A percentile compares a stretch with the other conserved stretches of the same genome.
Conservation (phyloP, 768 basidiomycete species). For the Lactarius quietus region DNA sequence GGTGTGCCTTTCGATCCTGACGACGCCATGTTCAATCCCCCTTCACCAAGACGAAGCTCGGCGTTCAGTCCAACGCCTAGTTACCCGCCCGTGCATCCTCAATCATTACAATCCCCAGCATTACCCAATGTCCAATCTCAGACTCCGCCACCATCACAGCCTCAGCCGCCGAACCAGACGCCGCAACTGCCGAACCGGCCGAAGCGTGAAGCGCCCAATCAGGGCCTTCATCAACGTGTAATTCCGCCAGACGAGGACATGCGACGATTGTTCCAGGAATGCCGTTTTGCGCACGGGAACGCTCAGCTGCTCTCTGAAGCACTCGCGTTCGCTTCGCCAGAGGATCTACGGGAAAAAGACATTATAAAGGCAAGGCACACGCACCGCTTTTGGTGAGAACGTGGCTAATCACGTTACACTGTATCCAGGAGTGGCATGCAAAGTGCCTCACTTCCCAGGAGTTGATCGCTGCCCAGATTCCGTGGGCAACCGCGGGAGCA, state of each 20-base stretch:
- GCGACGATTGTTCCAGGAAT: conserved; percentile 77
- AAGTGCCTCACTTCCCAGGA: conserved; percentile 83
- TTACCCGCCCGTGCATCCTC: conserved; percentile 19
- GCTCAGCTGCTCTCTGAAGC: conserved; percentile 71
- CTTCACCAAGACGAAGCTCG: conserved; percentile 41
- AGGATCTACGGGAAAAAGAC: conserved; percentile 56
- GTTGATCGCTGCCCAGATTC: conserved; percentile 80
- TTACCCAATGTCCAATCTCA: conserved; percentile 5
- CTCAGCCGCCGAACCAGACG: conserved; percentile 7
- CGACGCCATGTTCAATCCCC: conserved; percentile 77
- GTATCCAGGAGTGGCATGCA: conserved; percentile 70
- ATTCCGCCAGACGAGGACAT: conserved; percentile 85
- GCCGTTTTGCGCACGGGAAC: conserved; percentile 79
- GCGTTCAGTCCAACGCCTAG: conserved; percentile 29
- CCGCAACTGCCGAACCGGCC: conserved; percentile 15
- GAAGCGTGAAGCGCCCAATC: conserved; percentile 31
- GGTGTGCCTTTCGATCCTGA: conserved; percentile 76
- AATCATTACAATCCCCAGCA: conserved; percentile 5
- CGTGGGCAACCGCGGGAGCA: conserved; percentile 85
- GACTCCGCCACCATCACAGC: conserved; percentile 6
- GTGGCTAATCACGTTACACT: not conserved
- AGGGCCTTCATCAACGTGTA: conserved; percentile 33
- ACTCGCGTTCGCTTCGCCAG: conserved; percentile 63
- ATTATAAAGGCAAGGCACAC: conserved; percentile 57
- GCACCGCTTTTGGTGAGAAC: conserved; percentile 1